Evolutionary conservation across 2,329 filamentous ascomycete species (phyloP), one percentile per base, ranked within the genome.

Genomic region (Scortechinia acanthostroma): DNA sequence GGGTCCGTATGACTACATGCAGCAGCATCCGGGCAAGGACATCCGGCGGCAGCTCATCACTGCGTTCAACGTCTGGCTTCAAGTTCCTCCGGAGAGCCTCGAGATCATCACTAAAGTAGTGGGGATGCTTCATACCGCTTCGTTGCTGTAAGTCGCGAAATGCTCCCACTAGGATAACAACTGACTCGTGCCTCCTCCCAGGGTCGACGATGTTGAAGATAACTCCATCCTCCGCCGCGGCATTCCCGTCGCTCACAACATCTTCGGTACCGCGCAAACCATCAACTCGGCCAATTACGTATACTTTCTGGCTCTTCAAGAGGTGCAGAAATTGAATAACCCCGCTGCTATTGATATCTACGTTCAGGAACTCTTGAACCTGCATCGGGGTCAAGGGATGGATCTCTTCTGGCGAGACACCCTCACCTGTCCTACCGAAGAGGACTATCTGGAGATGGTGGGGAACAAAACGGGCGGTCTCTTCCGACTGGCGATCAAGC

Each of bases 141-240:
- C 66, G 2, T 53, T 71, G 3, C 48, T 71, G 20, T 79, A 94
- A 46, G 89, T 95, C 64, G 90, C 22, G 16, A n/a, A 5, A 16
- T 5, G 4, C 4, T 13, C 23, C 21, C n/a, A 4, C 5, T 10
- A 30, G 25, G 25, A 30, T 4, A 21, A 6, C 3, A n/a, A 19
- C 16, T 28, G 28, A 23, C 28, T 44, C 44, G 16, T 16, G 19
- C 13, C 21, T 6, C 22, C 33, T 22, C 66, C 64, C 28, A 40
- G 35, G 10, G 62, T 73, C 52, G 71, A 74, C 51, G 71, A 74
- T 48, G 64, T 74, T 20, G 62, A 74, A 55, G 71, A 74, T 51
- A 58, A 58, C 47, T 73, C 70, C 2, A 48, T 60, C n/a, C 59
- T 73, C 30, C 66, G 70, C 13, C 61, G 71, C 33, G 71, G 71